Conservation (phyloP, 2,329 filamentous ascomycete species). For the Fusarium acutatum region DNA sequence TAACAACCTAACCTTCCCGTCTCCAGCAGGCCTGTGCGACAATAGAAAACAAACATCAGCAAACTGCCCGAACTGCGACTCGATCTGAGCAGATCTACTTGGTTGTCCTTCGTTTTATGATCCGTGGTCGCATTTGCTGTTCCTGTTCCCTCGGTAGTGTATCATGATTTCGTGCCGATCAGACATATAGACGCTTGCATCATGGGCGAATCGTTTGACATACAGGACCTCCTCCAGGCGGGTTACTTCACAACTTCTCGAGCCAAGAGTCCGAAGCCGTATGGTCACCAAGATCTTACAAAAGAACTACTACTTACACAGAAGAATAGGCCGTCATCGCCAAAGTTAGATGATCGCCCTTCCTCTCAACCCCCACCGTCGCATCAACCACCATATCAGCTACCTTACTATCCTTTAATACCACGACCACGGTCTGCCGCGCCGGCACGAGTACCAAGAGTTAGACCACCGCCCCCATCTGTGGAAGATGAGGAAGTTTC, state of each 20-base stretch:
- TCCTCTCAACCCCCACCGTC: conserved; percentile 25
- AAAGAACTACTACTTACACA: conserved; percentile 21
- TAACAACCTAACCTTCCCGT: conserved; percentile 15
- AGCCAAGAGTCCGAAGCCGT: conserved; percentile 46
- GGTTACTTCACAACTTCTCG: conserved; percentile 61
- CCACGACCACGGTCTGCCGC: conserved; percentile 25
- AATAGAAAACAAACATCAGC: conserved; percentile 30
- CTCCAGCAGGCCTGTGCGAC: conserved; percentile 37
- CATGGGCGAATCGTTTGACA: conserved; percentile 56
- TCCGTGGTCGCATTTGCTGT: conserved; percentile 13
- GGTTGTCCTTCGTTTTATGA: conserved; percentile 2
- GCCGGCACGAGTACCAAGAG: conserved; percentile 33
- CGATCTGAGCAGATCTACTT: not conserved
- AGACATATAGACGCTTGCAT: conserved; percentile 37
- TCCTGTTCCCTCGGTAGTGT: conserved; percentile 18
- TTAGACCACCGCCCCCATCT: conserved; percentile 68
- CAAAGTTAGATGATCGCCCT: conserved; percentile 27
- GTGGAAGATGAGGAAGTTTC: conserved; percentile 75
- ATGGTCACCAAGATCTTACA: conserved; percentile 3
- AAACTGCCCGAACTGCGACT: conserved; percentile 2
- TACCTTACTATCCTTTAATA: conserved; percentile 29
- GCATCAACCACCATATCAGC: conserved; percentile 23
- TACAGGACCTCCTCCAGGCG: conserved; percentile 57
- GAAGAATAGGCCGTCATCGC: conserved; percentile 24
- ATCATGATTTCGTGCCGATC: conserved; percentile 35